Percentiles rank a stretch among this genome's conserved stretches.
phyloP scores from a whole-genome alignment of 2,329 filamentous ascomycete species.

The Didymella arachidicola region DNA sequence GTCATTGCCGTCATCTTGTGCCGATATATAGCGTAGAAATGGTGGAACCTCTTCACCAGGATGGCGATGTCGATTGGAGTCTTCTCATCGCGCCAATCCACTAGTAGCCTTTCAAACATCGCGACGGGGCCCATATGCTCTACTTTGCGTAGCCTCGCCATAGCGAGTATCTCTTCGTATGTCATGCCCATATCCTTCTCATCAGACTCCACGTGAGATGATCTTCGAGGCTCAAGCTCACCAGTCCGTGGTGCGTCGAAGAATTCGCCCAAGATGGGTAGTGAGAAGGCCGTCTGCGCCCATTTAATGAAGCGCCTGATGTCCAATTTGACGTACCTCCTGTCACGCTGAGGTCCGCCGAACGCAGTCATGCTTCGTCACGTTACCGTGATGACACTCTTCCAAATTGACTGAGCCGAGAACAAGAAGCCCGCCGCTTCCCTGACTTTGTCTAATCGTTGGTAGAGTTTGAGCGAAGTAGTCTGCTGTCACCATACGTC shows the following conservation, averaged over 20 bases:
- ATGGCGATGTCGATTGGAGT: conserved; percentile 53
- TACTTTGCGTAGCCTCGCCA: conserved; percentile 63
- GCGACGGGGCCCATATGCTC: conserved; percentile 57
- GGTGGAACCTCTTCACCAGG: conserved; percentile 56
- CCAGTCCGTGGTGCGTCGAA: conserved; percentile 59
- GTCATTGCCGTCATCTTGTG: conserved; percentile 39
- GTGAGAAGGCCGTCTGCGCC: conserved; percentile 58
- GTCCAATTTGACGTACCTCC: conserved; percentile 70
- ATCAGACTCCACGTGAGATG: conserved; percentile 65
- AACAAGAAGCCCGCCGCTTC: conserved; percentile 68
- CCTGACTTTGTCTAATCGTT: conserved; percentile 62
- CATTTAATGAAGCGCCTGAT: conserved; percentile 74
- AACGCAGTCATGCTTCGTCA: conserved; percentile 75
- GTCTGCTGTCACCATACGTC: conserved; percentile 69
- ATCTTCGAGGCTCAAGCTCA: conserved; percentile 68
- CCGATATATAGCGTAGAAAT: conserved; percentile 47
- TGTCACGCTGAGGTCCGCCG: conserved; percentile 64
- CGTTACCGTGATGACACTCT: conserved; percentile 58
- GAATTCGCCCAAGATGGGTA: conserved; percentile 72
- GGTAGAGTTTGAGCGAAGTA: conserved; percentile 71
- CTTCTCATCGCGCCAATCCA: conserved; percentile 56
- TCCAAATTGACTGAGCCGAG: conserved; percentile 72
- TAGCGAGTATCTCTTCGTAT: conserved; percentile 61
- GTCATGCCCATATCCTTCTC: conserved; percentile 61
- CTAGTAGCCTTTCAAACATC: conserved; percentile 61